Conservation (phyloP, 257 asterid species). For the Solanum neorickii region DNA sequence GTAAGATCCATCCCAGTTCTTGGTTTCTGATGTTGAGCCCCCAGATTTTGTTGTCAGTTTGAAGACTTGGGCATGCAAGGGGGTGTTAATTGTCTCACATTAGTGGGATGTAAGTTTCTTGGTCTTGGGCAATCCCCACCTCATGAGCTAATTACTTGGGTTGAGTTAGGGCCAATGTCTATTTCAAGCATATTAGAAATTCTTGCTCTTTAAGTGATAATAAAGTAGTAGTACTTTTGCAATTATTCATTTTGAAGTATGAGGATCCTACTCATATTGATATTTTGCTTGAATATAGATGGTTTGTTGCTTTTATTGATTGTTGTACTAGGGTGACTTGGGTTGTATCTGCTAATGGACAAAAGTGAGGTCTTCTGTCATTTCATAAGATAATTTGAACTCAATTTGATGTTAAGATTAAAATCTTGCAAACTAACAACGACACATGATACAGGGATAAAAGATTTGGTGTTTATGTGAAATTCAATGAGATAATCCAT, state of each 20-base stretch:
- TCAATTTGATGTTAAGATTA: not conserved
- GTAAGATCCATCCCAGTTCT: not conserved
- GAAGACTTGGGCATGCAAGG: not conserved
- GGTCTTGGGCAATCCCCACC: not conserved
- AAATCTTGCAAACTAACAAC: not conserved
- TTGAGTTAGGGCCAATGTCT: not conserved
- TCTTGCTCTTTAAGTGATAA: not conserved
- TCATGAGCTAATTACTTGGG: not conserved
- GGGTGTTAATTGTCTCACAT: not conserved
- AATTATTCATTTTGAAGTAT: not conserved
- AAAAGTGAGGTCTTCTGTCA: not conserved
- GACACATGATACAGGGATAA: not conserved
- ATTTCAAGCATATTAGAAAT: not conserved
- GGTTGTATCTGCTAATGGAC: not conserved
- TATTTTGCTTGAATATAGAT: not conserved
- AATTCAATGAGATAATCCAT: not conserved
- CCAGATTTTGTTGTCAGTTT: not conserved
- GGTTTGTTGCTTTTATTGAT: not conserved
- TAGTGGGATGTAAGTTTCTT: not conserved
- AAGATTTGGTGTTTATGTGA: not conserved
- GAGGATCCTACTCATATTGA: not conserved
- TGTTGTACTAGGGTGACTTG: not conserved
- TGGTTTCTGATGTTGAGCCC: not conserved
- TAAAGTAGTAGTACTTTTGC: not conserved
- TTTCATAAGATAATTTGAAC: not conserved